Evolutionary conservation across 2,329 filamentous ascomycete genomes (phyloP), one percentile per base, ranked within the genome.

Genomic region (Rhynchosporium agropyri): DNA sequence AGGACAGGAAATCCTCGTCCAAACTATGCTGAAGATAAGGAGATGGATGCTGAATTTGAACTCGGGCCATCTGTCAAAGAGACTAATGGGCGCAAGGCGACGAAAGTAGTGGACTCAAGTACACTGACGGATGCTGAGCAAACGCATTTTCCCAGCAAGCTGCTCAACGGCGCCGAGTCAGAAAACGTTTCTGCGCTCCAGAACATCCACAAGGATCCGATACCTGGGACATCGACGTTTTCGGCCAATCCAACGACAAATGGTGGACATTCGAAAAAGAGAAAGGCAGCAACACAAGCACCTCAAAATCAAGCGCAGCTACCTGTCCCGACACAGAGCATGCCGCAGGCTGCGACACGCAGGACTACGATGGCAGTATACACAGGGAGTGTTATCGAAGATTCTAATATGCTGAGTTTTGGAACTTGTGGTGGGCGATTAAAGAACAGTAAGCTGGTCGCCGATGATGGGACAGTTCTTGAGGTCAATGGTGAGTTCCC

Each of bases 21-120:
- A 69, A 99, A 99, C 78, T 99, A 99, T 77, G 94, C 95, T 57
- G 95, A 99, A 79, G 91, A 94, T 77, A 90, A 85, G 78, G 94
- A 97, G 76, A 82, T 93, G 70, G 94, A 98, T 72, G 87, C 91
- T 77, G 95, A 98, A 75, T 91, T 92, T 75, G 94, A 97, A 72
- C 84, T 83, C 75, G 79, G 82, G 73, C 75, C 79, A 59, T 78
- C 83, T 69, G 80, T 81, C 72, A 82, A 84, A 69, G 67, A 70
- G 15, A 79, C 79, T 61, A 83, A 85, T 65, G 71, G 79, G 59
- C 86, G 86, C 74, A 89, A 88, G 74, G 75, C 79, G 43, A 80
- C 81, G 70, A 79, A 79, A 70, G 64, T 75, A 75, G 65, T 73
- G 71, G 71, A 71, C 43, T 40, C 67, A 38, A 48, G 59, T 42